Base-by-base conservation (phyloP, 2,329 filamentous ascomycete species). In the Triangularia verruculosa region DNA sequence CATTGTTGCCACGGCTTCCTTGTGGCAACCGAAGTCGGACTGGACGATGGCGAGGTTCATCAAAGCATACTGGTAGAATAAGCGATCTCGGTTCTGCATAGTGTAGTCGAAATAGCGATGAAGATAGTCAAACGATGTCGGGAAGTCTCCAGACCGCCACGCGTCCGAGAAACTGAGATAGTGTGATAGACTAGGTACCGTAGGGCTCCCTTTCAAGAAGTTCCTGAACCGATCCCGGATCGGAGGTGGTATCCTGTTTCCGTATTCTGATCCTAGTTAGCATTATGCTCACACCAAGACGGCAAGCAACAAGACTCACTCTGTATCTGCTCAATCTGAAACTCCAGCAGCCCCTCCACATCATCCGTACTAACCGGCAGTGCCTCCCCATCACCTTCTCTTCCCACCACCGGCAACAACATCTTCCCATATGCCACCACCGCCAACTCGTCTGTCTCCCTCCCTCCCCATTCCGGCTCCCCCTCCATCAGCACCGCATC, bases 51-150 rank as follows among this genome's bases (percentile, higher is more conserved):
- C 94, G 64, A 97, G 84, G 72, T 97, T 97, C 73, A 99, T 88
- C 13, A 98, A 79, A 0, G 95, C 95, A 73, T 97, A 97, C 73
- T 98, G 95, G 72, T 99, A 98, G 71, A 93, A 93, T 4, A 90
- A 85, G 24, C 91, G 88, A 71, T 96, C 91, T 65, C 88, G 82
- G 69, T 88, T 90, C 71, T 95, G 90, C 86, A 96, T 93, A 1
- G 93, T 95, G 76, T 97, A 97, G 75, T 99, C 95, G 71, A 97
- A 99, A 75, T 97, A 99, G 59, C 92, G 89, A 75, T 98, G 93
- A 20, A 99, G 82, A 69, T 89, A 89, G 72, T 99, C 94, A 73
- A 97, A 95, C 0, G 95, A 90, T 0, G 91, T 92, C 12, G 91
- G 88, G 72, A 94, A 96, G 75, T 98, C 93, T 4, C 94, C 94